Base-by-base conservation (phyloP, 306 rosid genomes). In the Biancaea sappan region DNA sequence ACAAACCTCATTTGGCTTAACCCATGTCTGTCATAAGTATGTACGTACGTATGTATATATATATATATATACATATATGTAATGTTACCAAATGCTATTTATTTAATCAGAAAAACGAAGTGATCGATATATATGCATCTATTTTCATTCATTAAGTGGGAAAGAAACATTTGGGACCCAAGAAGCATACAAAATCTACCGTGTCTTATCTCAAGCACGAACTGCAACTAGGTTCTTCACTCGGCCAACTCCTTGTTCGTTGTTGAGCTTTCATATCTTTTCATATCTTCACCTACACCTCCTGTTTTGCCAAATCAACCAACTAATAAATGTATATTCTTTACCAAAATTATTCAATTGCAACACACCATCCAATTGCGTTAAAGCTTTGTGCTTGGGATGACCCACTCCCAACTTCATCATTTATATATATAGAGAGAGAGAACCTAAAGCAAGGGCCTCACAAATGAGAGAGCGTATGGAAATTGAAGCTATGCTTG, bases 101-200 rank as follows among this genome's bases (percentile, higher is more conserved):
- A n/a, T n/a, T n/a, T n/a, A n/a, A n/a, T n/a, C n/a, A n/a, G n/a
- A n/a, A n/a, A n/a, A n/a, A n/a, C n/a, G n/a, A n/a, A n/a, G n/a
- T n/a, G n/a, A n/a, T n/a, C n/a, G n/a, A n/a, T n/a, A n/a, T n/a
- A n/a, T n/a, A n/a, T n/a, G n/a, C n/a, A n/a, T n/a, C n/a, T n/a
- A n/a, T n/a, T n/a, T n/a, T n/a, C n/a, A n/a, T n/a, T n/a, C n/a
- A n/a, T n/a, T n/a, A n/a, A n/a, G n/a, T n/a, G n/a, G n/a, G n/a
- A n/a, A n/a, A n/a, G n/a, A n/a, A 31, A 2, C 34, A 31, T 2
- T 19, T 72, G 86, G 82, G 84, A n/a, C 80, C 84, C 76, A 34
- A 28, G 22, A 16, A 38, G 18, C 60, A 53, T 52, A 72, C 37
- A 74, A 79, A 79, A 58, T 80, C 79, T 77, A 71, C 77, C 50